phyloP scores from a whole-genome alignment of 345 rosid species.

The Trapa incisa region DNA sequence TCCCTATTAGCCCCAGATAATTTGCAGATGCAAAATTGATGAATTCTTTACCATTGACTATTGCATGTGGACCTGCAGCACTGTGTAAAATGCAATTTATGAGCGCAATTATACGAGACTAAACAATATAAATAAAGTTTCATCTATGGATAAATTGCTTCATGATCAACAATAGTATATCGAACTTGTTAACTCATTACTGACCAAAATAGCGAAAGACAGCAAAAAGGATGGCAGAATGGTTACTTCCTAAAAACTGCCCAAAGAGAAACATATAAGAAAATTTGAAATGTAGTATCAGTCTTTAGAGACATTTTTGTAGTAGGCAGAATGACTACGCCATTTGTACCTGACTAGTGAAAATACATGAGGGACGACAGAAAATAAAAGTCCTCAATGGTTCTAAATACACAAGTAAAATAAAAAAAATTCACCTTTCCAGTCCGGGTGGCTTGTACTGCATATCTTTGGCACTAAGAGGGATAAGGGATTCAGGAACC shows the following conservation, averaged over 20 bases:
- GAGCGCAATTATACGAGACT: constrained; percentile 1
- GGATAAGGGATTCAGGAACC: constrained; percentile 91
- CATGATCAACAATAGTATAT: not conserved
- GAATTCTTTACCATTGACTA: constrained; percentile 76
- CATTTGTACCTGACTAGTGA: too few species aligned
- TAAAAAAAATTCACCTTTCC: constrained; percentile 45
- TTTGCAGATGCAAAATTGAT: constrained; percentile 91
- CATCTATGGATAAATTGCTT: not conserved
- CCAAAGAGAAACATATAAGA: too few species aligned
- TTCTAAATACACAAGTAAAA: not conserved
- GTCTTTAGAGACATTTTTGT: too few species aligned
- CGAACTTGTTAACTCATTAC: too few species aligned
- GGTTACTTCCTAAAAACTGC: too few species aligned
- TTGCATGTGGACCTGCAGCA: constrained; percentile 83
- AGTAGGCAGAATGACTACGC: too few species aligned
- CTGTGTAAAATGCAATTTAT: constrained; percentile 29
- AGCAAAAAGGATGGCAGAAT: not conserved
- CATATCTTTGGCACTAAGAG: constrained; percentile 61
- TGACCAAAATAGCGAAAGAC: too few species aligned
- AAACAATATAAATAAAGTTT: not conserved
- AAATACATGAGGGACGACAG: not conserved
- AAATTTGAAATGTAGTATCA: too few species aligned
- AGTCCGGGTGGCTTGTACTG: constrained; percentile 57
- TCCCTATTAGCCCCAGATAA: constrained; percentile 85
- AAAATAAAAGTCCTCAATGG: not conserved